Conservation (phyloP, 2,329 filamentous ascomycete genomes). For the Claviceps fusiformis region DNA sequence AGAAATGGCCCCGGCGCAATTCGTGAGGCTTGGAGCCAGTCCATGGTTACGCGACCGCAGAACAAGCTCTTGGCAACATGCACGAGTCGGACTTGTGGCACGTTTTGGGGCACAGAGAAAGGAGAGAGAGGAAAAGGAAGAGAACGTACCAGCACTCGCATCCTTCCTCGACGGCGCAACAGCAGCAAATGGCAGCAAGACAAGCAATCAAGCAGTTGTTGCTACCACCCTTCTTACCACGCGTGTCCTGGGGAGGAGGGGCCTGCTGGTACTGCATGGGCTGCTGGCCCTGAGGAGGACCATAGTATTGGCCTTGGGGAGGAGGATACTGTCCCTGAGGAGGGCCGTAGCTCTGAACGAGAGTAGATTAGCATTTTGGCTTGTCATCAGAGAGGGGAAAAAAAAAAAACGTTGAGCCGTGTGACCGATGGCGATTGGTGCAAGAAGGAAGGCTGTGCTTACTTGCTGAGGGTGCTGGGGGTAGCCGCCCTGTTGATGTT, state of each 20-base stretch:
- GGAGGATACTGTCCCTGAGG: constrained; percentile 19
- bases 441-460: constrained; percentile 10
- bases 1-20: no score
- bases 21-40: neutral
- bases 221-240: constrained; percentile 18
- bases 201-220: constrained; percentile 32
- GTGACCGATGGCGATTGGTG: neutral
- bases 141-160: constrained; percentile 35
- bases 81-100: no score
- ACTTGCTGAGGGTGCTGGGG: constrained; percentile 27
- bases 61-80: no score
- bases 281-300: constrained; percentile 21
- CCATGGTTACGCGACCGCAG: no score
- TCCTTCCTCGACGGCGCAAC: constrained; percentile 34
- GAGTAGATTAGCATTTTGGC: neutral
- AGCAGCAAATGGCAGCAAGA: constrained; percentile 36
- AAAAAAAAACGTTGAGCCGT: neutral
- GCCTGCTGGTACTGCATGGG: constrained; percentile 31
- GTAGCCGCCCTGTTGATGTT: constrained; percentile 17
- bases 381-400: neutral
- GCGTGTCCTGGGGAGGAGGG: constrained; percentile 17
- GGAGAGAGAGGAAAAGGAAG: neutral
- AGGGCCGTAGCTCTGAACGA: constrained; percentile 15
- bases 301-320: constrained; percentile 19
- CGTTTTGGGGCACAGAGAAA: neutral